Evolutionary conservation across 2,329 filamentous ascomycete genomes (phyloP).

Genomic region (Zymoseptoria pseudotritici): DNA sequence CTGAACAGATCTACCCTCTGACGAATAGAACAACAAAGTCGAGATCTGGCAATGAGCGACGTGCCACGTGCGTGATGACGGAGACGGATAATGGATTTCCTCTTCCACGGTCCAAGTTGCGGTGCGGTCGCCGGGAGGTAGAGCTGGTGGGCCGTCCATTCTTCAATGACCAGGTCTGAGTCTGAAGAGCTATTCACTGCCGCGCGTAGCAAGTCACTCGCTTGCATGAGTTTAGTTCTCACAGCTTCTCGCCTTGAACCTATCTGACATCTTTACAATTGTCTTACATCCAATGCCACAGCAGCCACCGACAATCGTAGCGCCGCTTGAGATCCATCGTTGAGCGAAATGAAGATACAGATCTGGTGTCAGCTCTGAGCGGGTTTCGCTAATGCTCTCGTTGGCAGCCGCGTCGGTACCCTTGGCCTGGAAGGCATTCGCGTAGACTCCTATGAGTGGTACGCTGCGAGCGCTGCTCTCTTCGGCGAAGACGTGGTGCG

Average conservation of each 20-base stretch:
- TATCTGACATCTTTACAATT: neutral
- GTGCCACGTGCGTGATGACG: too few species aligned
- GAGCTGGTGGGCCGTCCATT: too few species aligned
- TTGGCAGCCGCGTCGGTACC: neutral
- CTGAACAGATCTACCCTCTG: too few species aligned
- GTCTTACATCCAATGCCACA: conserved; percentile 2
- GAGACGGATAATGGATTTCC: too few species aligned
- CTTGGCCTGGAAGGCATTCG: conserved; percentile 2
- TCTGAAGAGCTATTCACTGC: neutral
- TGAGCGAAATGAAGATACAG: conserved; percentile 1
- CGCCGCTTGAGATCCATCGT: neutral
- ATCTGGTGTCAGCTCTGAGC: neutral
- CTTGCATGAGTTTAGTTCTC: neutral
- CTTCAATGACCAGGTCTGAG: too few species aligned
- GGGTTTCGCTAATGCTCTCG: neutral
- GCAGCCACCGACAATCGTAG: conserved; percentile 2
- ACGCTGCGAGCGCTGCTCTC: neutral
- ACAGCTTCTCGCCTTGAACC: neutral
- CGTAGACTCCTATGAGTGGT: conserved; percentile 2
- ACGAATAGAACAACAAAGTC: too few species aligned
- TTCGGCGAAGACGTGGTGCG: neutral
- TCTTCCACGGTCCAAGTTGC: too few species aligned
- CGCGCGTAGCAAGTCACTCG: neutral
- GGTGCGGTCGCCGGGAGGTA: too few species aligned
- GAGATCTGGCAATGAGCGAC: too few species aligned